phyloP scores from a whole-genome alignment of 1,139 yeast species.

The Diutina rugosa region DNA sequence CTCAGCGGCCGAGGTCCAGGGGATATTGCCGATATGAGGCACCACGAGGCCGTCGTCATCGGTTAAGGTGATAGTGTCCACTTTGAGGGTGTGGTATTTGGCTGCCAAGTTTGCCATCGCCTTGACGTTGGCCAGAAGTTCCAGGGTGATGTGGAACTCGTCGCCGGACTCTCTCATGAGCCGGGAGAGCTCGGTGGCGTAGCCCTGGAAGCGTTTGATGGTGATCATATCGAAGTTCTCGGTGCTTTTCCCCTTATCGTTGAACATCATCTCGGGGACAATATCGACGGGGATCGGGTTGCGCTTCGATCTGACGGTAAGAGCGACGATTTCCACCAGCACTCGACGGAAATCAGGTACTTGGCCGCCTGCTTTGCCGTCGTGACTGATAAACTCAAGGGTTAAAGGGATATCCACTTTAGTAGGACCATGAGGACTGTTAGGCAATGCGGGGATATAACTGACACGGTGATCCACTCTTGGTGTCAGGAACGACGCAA shows the following conservation, averaged over 20 bases:
- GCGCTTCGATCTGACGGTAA: conserved; percentile 20
- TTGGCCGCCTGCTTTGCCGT: conserved; percentile 4
- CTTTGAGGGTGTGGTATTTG: conserved; percentile 10
- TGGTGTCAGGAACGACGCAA: conserved; percentile 21
- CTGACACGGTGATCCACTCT: conserved; percentile 14
- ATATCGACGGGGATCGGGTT: conserved; percentile 25
- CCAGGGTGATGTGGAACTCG: conserved; percentile 14
- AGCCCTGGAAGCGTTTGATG: conserved; percentile 18
- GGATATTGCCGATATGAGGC: neutral
- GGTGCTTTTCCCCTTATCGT: conserved; percentile 15
- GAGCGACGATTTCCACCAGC: conserved; percentile 18
- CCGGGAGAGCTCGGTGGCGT: conserved; percentile 18
- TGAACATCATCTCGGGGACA: conserved; percentile 23
- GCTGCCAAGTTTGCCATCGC: conserved; percentile 20
- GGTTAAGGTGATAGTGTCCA: conserved; percentile 3
- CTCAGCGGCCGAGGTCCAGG: neutral
- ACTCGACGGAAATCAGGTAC: conserved; percentile 18
- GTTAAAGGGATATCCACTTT: conserved; percentile 15
- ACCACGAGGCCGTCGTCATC: neutral
- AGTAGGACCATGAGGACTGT: conserved; percentile 5
- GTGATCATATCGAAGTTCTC: conserved; percentile 22
- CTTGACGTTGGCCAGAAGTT: conserved; percentile 18
- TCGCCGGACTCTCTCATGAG: conserved; percentile 15
- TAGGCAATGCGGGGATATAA: conserved; percentile 9
- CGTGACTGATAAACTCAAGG: conserved; percentile 13